These are phyloP conservation scores for Nitzschia sp. DNA, from an alignment of 108 stramenopile species.

Conservation along the genomic window DNA sequence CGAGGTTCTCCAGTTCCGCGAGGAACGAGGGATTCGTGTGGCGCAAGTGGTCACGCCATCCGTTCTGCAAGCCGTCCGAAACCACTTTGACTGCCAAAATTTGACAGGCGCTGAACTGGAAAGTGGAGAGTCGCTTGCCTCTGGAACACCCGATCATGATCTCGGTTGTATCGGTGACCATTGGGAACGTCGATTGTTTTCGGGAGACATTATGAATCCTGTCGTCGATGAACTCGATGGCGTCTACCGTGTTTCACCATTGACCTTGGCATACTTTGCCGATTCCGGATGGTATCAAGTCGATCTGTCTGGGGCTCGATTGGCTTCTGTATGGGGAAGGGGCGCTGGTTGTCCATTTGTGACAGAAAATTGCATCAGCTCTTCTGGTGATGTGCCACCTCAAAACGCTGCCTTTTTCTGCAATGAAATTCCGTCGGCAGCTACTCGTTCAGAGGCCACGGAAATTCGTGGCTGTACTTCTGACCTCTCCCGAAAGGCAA, in stretches of 20 bases:
- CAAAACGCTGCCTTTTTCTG: slow-evolving; percentile 76
- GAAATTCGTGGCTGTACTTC: slow-evolving; percentile 75
- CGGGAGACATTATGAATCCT: slow-evolving; percentile 78
- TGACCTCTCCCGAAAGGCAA: slow-evolving; percentile 77
- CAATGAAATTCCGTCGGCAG: slow-evolving; percentile 33
- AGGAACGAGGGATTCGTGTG: slow-evolving; percentile 69
- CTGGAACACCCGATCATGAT: slow-evolving; percentile 27
- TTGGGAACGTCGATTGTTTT: slow-evolving; percentile 76
- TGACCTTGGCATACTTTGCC: slow-evolving; percentile 79
- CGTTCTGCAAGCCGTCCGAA: slow-evolving; percentile 67
- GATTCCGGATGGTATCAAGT: slow-evolving; percentile 89
- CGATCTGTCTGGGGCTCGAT: slow-evolving; percentile 54
- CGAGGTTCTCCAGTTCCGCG: slow-evolving; percentile 61
- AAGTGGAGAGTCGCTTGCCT: slow-evolving; percentile 43
- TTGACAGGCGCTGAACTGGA: slow-evolving; percentile 77
- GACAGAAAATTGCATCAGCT: slow-evolving; percentile 58
- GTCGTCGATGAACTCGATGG: slow-evolving; percentile 63
- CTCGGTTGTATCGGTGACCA: slow-evolving; percentile 71
- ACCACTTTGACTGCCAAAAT: slow-evolving; percentile 80
- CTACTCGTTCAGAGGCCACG: slow-evolving; percentile 18
- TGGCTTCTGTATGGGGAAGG: slow-evolving; percentile 70
- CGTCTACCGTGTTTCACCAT: slow-evolving; percentile 60
- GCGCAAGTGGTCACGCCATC: slow-evolving; percentile 79
- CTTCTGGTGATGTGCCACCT: slow-evolving; percentile 53
- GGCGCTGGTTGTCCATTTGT: slow-evolving; percentile 82